Evolutionary conservation across 148 eudicot genomes (phyloP), one percentile per base, ranked within the genome.

Genomic region (Polygonum aviculare): DNA sequence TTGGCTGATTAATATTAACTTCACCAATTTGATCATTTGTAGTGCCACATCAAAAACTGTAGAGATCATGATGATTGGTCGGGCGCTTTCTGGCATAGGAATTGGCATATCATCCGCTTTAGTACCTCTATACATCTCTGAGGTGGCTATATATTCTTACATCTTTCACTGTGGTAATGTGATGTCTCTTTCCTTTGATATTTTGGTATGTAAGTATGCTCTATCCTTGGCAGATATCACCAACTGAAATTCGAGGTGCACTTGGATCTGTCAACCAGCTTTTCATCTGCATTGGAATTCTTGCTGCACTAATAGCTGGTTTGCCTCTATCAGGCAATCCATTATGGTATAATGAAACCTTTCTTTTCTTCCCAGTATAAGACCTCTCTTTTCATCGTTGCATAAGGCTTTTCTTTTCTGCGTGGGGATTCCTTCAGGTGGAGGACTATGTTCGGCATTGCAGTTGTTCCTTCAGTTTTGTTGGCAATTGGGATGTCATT

Each of bases 211-310:
- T 51, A 45, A 62, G 73, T 35, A 49, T 21, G 19, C 44, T 77
- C 78, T 81, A 77, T 81, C 36, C 18, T 84, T 77, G 60, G 69
- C 81, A 94, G 98, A 94, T 94, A 77, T 92, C 98, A 74, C 98
- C 98, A 45, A 94, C 98, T 79, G 98, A 94, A 81, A 94, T 94
- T 76, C 94, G 98, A 3, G 98, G 98, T 65, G 91, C 97, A 40
- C 97, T 94, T 81, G 98, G 98, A 57, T 88, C 98, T 51, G 90
- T 92, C 87, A 94, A 94, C 85, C 98, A 94, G 82, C 87, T 94
- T 74, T 94, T 89, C 77, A 94, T 94, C 72, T 94, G 98, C 82
- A 77, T 94, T 74, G 98, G 98, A 59, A 92, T 94, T 83, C 97
- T 94, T 74, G 96, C 86, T 47, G 98, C 98, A 47, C 85, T 94